Percentiles rank a stretch among this genome's conserved stretches.
Evolutionary conservation across 495 filamentous ascomycete genomes (phyloP).

Genomic region (Penicillium verhagenii): DNA sequence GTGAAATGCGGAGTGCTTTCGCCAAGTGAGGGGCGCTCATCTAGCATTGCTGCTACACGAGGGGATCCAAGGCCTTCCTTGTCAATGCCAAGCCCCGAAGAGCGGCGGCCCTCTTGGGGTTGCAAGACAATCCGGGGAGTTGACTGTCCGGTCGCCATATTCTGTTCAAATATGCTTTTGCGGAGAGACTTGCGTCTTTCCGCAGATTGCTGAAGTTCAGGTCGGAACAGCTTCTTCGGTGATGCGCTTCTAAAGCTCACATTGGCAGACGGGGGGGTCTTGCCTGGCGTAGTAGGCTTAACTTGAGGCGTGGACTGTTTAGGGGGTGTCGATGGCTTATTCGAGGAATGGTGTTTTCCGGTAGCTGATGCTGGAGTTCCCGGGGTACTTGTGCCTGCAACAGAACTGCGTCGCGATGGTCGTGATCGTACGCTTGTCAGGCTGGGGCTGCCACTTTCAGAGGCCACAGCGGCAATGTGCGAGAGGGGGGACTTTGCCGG

Average conservation of each 20-base stretch:
- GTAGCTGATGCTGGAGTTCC: conserved; percentile 27
- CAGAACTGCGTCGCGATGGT: conserved; percentile 52
- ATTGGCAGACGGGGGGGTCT: conserved; percentile 51
- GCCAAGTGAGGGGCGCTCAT: conserved; percentile 68
- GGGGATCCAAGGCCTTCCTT: conserved; percentile 77
- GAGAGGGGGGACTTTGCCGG: conserved; percentile 28
- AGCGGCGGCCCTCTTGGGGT: conserved; percentile 59
- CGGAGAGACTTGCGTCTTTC: conserved; percentile 36
- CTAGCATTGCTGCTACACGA: conserved; percentile 68
- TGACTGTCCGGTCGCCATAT: conserved; percentile 53
- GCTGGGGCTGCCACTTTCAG: conserved; percentile 61
- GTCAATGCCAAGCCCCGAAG: conserved; percentile 74
- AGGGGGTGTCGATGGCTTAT: conserved; percentile 48
- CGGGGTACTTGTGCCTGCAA: conserved; percentile 44
- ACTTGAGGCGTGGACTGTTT: conserved; percentile 53
- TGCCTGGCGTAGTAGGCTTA: conserved; percentile 50
- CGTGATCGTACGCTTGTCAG: conserved; percentile 53
- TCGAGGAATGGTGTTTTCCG: conserved; percentile 35
- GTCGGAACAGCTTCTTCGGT: conserved; percentile 53
- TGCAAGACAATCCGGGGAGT: conserved; percentile 66
- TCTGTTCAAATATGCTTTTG: conserved; percentile 57
- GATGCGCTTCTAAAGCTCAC: conserved; percentile 48
- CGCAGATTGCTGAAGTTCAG: conserved; percentile 44
- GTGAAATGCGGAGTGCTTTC: conserved; percentile 63
- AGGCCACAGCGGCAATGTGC: conserved; percentile 46